Base-by-base conservation (phyloP, 345 rosid genomes). In the Hibiscus trionum region DNA sequence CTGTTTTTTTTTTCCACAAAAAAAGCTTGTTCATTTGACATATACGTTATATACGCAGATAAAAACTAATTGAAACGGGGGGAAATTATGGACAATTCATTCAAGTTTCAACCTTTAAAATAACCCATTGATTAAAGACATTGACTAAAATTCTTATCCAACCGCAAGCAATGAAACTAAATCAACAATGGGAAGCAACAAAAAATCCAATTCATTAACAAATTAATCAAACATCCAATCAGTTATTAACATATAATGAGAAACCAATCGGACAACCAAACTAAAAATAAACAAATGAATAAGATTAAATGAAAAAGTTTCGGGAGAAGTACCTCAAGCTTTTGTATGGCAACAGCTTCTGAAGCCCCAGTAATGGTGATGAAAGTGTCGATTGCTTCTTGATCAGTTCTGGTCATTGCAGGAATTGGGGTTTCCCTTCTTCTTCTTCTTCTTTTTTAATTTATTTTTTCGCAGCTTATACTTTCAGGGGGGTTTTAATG, bases 371-470 rank as follows among this genome's bases (percentile, higher is more conserved):
- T 86, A 88, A 96, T 93, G 88, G 87, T 84, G 39, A 84, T 84
- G 81, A 96, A 96, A 47, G 95, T 93, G 39, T 82, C 86, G 81
- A 96, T 84, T 77, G 96, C 86, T 77, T 93, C 95, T 68, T 91
- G 96, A 80, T 87, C 79, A 27, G 89, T 85, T 26, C 83, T 80
- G 52, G 91, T 93, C 99, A 96, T 96, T 66, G 59, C 26, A 8
- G 14, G 42, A 39, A 73, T 55, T 53, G 19, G 42, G 35, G 21
- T 12, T 62, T 37, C 1, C 47, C 47, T 21, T 21, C 24, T 21
- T 21, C 56, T 35, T 35, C 4, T 26, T 42, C 4, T n/a, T n/a
- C n/a, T n/a, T n/a, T 70, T 26, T 57, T 2, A 49, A 44, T 16
- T 61, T 33, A 61, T 7, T 16, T 9, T 11, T 11, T 17, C 3